Conservation (phyloP, 1,284 basidiomycete species). For the Ceratobasidium sp. region DNA sequence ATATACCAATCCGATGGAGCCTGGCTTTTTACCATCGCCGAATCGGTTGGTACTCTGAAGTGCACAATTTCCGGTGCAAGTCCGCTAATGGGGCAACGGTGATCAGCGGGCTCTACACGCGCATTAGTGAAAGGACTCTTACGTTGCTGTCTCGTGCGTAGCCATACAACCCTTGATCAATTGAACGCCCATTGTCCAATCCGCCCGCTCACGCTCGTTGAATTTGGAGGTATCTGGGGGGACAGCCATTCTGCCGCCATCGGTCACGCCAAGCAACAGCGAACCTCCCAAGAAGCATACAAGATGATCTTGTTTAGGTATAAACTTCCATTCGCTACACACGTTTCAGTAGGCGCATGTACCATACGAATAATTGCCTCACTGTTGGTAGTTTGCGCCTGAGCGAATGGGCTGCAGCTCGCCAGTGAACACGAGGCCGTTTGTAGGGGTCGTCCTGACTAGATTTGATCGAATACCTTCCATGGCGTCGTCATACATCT, state of each 20-base stretch:
- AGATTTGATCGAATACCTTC: constrained; percentile 79
- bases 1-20: constrained; percentile 83
- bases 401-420: constrained; percentile 63
- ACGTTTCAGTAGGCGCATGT: not conserved
- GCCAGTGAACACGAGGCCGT: constrained; percentile 76
- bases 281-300: constrained; percentile 94
- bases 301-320: constrained; percentile 94
- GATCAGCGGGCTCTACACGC: not conserved
- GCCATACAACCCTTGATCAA: constrained; percentile 86
- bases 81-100: constrained; percentile 57
- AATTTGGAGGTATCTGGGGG: constrained; percentile 68
- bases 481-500: constrained; percentile 91
- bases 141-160: constrained; percentile 87
- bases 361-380: constrained; percentile 38
- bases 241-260: constrained; percentile 65
- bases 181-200: constrained; percentile 85
- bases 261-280: constrained; percentile 86
- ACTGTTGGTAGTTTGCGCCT: constrained; percentile 48
- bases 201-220: constrained; percentile 64
- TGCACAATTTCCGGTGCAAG: constrained; percentile 84
- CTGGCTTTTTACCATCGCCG: constrained; percentile 43
- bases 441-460: constrained; percentile 65
- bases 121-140: constrained; percentile 46
- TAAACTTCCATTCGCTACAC: constrained; percentile 68
- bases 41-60: constrained; percentile 68